These are phyloP conservation scores for Starmerella khaoyaiensis DNA, from an alignment of 805 yeast genomes.

Conservation along the genomic window DNA sequence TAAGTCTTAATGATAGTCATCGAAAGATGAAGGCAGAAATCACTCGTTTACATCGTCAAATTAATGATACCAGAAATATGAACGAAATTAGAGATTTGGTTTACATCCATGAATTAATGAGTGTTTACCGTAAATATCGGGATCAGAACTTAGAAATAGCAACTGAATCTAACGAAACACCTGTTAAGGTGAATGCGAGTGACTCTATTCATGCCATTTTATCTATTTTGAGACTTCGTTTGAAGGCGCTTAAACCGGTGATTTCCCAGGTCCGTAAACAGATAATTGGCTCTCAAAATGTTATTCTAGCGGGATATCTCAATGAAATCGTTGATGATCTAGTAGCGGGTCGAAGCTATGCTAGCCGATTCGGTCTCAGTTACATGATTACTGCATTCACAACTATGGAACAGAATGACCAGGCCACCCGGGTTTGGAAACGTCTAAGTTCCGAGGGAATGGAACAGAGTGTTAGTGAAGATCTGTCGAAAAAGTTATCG, in stretches of 20 bases:
- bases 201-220: constrained; percentile 21
- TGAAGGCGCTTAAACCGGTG: constrained; percentile 17
- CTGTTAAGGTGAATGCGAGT: constrained; percentile 13
- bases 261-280: constrained; percentile 15
- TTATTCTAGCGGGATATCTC: constrained; percentile 14
- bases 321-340: constrained; percentile 20
- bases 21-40: constrained; percentile 9
- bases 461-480: not conserved
- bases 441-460: constrained; percentile 11
- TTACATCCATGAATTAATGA: constrained; percentile 20
- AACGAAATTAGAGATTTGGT: constrained; percentile 18
- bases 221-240: constrained; percentile 17
- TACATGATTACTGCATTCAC: constrained; percentile 22
- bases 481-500: constrained; percentile 9
- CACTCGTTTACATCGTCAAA: constrained; percentile 3
- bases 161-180: not conserved
- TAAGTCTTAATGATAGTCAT: not conserved
- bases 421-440: constrained; percentile 20
- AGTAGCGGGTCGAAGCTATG: constrained; percentile 14
- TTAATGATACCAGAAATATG: constrained; percentile 3
- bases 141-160: constrained; percentile 2
- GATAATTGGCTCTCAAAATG: constrained; percentile 19
- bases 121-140: constrained; percentile 18
- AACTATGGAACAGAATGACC: constrained; percentile 16
- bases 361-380: constrained; percentile 19